Evolutionary conservation across 2,329 filamentous ascomycete genomes (phyloP), one percentile per base, ranked within the genome.

Genomic region (Botrytis fragariae): DNA sequence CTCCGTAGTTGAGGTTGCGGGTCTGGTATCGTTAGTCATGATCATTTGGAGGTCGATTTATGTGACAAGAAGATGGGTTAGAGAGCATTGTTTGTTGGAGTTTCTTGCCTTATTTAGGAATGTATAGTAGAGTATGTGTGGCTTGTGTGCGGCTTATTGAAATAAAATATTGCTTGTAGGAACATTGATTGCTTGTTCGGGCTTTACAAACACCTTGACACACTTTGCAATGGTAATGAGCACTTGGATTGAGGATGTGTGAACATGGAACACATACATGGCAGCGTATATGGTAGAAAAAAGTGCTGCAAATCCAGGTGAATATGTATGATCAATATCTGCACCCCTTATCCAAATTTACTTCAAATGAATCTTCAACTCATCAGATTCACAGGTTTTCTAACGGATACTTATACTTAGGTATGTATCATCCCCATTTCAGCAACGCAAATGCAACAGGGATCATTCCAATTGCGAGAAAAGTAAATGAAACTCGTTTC

Each of bases 371-470:
- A 9, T 4, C 62, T 16, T 8, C 62, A 20, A 35, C 6, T 65
- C 6, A 18, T 12, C 20, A 35, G 4, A 60, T 32, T 48, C n/a
- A 37, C 12, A n/a, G 35, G 29, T 73, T 74, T 22, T 77, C 78
- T n/a, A 81, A 69, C 44, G 78, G 76, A 74, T 76, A 81, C 72
- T 75, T 81, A 77, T 82, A 74, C 83, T 81, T 72, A 7, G 16
- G 42, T 7, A 87, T 70, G 62, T 79, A 77, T 77, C 86, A 85
- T 4, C 86, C 86, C 63, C 85, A 86, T 70, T 80, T 82, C 35
- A 84, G 77, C 45, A 87, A 82, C 32, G 85, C 73, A 77, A 83
- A 85, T 0, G 86, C 83, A 1, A 84, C 82, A 0, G 85, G 86
- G 3, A 69, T 80, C 68, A 71, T 86, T 81, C 0, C 90, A 8